These are phyloP conservation scores for Fusarium begoniae DNA, from an alignment of 2,329 filamentous ascomycete species.

Conservation along the genomic window DNA sequence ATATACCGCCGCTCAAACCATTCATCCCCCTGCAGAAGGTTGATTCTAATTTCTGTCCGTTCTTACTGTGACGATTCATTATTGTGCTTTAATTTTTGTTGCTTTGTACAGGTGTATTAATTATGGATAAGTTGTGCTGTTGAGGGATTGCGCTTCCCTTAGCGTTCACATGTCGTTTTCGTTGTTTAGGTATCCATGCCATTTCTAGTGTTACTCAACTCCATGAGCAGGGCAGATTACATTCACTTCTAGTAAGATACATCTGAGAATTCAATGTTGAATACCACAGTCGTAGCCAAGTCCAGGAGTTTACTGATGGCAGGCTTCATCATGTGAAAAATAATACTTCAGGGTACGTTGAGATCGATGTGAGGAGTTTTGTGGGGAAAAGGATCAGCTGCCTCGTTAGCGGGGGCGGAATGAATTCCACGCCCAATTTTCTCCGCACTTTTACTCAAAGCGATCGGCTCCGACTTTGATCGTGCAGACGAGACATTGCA, in stretches of 20 bases:
- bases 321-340: no score
- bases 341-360: neutral
- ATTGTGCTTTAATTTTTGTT: no score
- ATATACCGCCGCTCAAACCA: no score
- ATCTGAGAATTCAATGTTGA: rapidly evolving
- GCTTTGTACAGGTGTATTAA: no score
- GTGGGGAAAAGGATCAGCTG: neutral
- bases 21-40: rapidly evolving
- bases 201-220: no score
- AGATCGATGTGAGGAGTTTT: neutral
- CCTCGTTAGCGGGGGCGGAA: neutral
- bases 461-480: neutral
- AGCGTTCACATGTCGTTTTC: no score
- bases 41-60: no score
- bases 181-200: no score
- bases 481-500: neutral
- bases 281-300: rapidly evolving
- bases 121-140: rapidly evolving
- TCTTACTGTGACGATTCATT: no score
- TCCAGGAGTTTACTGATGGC: no score
- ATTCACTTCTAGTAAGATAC: no score
- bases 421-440: neutral
- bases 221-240: rapidly evolving
- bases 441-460: constrained; percentile 4
- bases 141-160: rapidly evolving